Evolutionary conservation across 2,329 filamentous ascomycete genomes (phyloP).

Genomic region (Penicillium italicum): DNA sequence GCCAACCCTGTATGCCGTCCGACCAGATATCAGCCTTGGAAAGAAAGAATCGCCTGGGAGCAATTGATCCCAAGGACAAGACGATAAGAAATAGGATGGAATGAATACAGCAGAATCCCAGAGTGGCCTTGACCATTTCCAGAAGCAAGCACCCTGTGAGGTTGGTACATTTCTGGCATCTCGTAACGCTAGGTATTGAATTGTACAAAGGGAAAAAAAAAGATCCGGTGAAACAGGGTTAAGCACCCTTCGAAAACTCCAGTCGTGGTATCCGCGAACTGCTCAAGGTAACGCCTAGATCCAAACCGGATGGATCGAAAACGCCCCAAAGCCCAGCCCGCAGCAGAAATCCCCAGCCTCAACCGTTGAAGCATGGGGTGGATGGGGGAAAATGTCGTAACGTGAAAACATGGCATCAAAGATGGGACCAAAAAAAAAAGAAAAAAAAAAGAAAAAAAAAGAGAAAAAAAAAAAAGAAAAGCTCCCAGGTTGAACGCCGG

Average conservation of each 20-base stretch:
- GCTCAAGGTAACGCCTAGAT: slow-evolving; percentile 4
- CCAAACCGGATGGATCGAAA: slow-evolving; percentile 2
- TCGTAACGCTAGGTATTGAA: slow-evolving; percentile 18
- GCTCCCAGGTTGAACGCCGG: slow-evolving; percentile 19
- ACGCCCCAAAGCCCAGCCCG: slow-evolving; percentile 6
- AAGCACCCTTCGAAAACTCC: slow-evolving; percentile 21
- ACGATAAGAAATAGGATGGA: background rate
- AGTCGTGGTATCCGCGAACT: slow-evolving; percentile 16
- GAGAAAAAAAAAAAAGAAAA: slow-evolving; percentile 17
- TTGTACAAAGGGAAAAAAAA: slow-evolving; percentile 21
- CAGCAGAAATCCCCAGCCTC: slow-evolving; percentile 8
- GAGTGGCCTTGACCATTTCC: background rate
- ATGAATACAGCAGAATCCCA: background rate
- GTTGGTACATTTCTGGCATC: slow-evolving; percentile 22
- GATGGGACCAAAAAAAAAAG: slow-evolving; percentile 16
- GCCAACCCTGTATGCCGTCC: background rate
- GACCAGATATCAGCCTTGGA: background rate
- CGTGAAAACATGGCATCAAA: slow-evolving; percentile 21
- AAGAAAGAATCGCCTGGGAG: background rate
- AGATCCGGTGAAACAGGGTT: slow-evolving; percentile 17
- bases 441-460: slow-evolving; percentile 25
- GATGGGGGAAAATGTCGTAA: slow-evolving; percentile 14
- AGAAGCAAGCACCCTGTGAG: slow-evolving; percentile 6
- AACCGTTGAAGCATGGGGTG: slow-evolving; percentile 10
- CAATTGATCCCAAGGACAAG: background rate